A percentile compares a stretch with the other conserved stretches of the same genome.
Evolutionary conservation across 352 stramenopile species (phyloP).

Genomic region (Phytophthora chlamydospora): DNA sequence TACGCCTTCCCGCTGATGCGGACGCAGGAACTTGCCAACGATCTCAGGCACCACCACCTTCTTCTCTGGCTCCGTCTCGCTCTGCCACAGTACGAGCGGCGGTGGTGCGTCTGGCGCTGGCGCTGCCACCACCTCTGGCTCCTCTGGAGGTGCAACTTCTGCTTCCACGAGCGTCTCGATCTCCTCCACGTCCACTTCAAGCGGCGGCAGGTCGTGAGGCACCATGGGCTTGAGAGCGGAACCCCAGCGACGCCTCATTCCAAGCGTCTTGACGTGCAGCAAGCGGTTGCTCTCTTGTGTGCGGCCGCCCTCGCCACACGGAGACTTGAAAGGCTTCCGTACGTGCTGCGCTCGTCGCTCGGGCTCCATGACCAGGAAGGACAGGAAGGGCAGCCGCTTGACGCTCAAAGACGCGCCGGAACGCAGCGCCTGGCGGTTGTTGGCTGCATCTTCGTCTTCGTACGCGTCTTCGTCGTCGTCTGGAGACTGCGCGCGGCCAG

Average conservation of each 20-base stretch:
- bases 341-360: constrained; percentile 63
- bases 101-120: constrained; percentile 47
- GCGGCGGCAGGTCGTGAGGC: constrained; percentile 63
- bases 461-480: constrained; percentile 36
- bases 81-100: constrained; percentile 84
- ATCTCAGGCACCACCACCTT: constrained; percentile 89
- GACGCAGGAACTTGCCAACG: constrained; percentile 94
- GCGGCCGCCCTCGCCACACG: constrained; percentile 58
- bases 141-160: constrained; percentile 27
- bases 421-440: constrained; percentile 60
- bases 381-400: constrained; percentile 84
- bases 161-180: constrained; percentile 40
- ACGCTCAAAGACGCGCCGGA: constrained; percentile 60
- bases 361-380: constrained; percentile 74
- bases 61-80: constrained; percentile 60
- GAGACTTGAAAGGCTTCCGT: constrained; percentile 80
- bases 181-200: constrained; percentile 75
- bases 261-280: constrained; percentile 85
- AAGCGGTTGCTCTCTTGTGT: constrained; percentile 79
- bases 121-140: constrained; percentile 21
- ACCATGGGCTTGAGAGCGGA: constrained; percentile 59
- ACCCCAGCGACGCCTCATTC: constrained; percentile 71
- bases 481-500: constrained; percentile 1
- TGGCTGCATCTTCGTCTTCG: constrained; percentile 41
- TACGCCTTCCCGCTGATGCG: constrained; percentile 96